Evolutionary conservation across 116 monocot genomes (phyloP).

Genomic region (Thalassia testudinum): DNA sequence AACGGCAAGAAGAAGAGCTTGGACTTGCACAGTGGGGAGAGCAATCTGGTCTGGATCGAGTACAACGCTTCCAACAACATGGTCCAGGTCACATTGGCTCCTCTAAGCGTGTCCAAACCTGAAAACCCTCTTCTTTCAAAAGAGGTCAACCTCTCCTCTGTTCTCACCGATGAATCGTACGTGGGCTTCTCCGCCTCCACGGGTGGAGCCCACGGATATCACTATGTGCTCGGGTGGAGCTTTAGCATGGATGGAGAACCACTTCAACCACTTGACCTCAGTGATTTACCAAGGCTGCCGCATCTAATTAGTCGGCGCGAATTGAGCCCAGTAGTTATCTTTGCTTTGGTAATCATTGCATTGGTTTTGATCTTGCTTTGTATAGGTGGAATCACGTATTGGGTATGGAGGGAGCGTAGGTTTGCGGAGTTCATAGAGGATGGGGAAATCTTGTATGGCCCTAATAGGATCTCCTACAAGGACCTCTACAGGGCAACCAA

Average conservation of each 20-base stretch:
- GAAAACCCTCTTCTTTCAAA: constrained; percentile 22
- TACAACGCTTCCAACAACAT: constrained; percentile 37
- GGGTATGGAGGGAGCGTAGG: no score
- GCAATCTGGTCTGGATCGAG: constrained; percentile 53
- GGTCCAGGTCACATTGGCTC: constrained; percentile 28
- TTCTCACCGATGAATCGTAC: constrained; percentile 31
- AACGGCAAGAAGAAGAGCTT: constrained; percentile 9
- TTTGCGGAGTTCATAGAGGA: constrained; percentile 32
- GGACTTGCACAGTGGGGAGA: constrained; percentile 34
- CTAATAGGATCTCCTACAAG: constrained; percentile 37
- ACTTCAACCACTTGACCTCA: constrained; percentile 18
- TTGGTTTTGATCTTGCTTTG: neutral
- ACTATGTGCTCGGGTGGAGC: constrained; percentile 20
- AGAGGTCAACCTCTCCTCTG: constrained; percentile 32
- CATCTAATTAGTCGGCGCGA: neutral
- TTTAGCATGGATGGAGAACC: constrained; percentile 14
- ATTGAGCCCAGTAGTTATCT: neutral
- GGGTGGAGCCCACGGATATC: constrained; percentile 1
- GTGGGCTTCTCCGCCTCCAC: constrained; percentile 20
- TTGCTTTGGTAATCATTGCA: neutral
- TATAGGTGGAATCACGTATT: neutral
- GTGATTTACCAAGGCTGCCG: constrained; percentile 27
- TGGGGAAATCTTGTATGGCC: constrained; percentile 44
- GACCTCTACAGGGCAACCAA: constrained; percentile 36
- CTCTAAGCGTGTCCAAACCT: constrained; percentile 27